Evolutionary conservation across 2,329 filamentous ascomycete genomes (phyloP).

Genomic region (Diaporthe humulicola): DNA sequence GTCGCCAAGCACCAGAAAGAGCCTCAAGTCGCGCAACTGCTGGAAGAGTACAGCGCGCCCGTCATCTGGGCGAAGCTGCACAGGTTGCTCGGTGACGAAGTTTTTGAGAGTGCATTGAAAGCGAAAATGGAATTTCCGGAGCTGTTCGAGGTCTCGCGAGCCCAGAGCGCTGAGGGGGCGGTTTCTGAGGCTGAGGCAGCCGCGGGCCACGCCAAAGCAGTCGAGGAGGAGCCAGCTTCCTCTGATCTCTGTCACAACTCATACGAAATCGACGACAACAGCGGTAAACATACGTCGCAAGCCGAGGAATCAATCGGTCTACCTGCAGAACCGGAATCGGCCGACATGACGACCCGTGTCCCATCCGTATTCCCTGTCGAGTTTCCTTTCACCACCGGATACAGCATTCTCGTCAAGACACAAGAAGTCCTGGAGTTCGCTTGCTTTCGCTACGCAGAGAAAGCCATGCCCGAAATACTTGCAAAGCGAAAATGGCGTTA

Average conservation of each 20-base stretch:
- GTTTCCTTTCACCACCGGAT: conserved; percentile 52
- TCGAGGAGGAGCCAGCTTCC: not conserved
- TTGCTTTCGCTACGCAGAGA: conserved; percentile 54
- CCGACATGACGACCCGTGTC: not conserved
- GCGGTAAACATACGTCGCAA: not conserved
- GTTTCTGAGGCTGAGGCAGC: not conserved
- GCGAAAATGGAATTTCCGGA: not conserved
- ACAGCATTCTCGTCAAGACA: conserved; percentile 51
- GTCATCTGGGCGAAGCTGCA: not conserved
- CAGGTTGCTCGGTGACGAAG: not conserved
- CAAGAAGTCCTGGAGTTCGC: conserved; percentile 54
- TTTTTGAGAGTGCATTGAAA: not conserved
- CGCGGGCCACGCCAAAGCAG: not conserved
- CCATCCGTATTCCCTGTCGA: conserved; percentile 49
- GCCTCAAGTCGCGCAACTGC: not conserved
- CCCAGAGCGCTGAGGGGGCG: not conserved
- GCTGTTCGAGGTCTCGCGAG: not conserved
- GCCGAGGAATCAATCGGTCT: not conserved
- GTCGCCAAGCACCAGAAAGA: not conserved
- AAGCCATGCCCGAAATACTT: conserved; percentile 49
- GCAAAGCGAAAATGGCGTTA: conserved; percentile 49
- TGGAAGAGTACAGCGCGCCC: not conserved
- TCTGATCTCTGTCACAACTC: not conserved
- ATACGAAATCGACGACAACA: not conserved
- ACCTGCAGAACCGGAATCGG: not conserved